phyloP scores from a whole-genome alignment of 2,329 filamentous ascomycete genomes.

The Ophiostoma angusticollis region DNA sequence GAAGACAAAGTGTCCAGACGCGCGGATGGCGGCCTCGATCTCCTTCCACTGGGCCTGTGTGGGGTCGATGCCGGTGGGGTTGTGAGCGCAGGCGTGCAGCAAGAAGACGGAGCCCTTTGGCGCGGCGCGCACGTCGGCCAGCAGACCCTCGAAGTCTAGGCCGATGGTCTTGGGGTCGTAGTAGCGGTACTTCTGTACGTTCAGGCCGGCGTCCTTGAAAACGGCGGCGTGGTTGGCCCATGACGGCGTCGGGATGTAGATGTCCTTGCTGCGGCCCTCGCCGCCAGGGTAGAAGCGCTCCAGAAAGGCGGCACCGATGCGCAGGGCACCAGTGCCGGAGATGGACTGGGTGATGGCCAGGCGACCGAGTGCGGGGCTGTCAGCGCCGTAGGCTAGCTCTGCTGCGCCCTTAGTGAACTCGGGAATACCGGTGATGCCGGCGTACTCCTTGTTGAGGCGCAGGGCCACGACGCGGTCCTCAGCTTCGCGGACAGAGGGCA shows the following conservation, averaged over 20 bases:
- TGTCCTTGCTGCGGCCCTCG: conserved; percentile 49
- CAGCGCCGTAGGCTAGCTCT: conserved; percentile 71
- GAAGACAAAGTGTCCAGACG: conserved; percentile 81
- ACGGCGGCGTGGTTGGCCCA: conserved; percentile 98
- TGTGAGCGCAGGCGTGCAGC: conserved; percentile 94
- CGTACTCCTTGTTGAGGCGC: conserved; percentile 90
- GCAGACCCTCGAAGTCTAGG: conserved; percentile 89
- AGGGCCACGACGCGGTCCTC: conserved; percentile 74
- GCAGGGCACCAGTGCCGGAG: conserved; percentile 90
- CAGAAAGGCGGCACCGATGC: conserved; percentile 90
- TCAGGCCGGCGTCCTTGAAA: conserved; percentile 83
- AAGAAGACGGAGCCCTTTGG: conserved; percentile 80
- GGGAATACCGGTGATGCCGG: conserved; percentile 90
- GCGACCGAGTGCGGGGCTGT: conserved; percentile 63
- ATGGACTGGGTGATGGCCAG: conserved; percentile 94
- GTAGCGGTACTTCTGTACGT: conserved; percentile 93
- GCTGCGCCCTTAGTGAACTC: conserved; percentile 89
- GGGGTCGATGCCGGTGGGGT: conserved; percentile 93
- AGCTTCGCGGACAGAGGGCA: conserved; percentile 80
- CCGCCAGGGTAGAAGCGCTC: conserved; percentile 78
- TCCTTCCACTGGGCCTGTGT: conserved; percentile 84
- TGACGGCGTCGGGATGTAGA: conserved; percentile 91
- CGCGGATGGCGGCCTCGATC: conserved; percentile 78
- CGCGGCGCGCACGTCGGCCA: conserved; percentile 79
- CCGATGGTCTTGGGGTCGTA: conserved; percentile 99